Conservation (phyloP, 805 yeast genomes). For the Myxozyma vanderwaltii region DNA sequence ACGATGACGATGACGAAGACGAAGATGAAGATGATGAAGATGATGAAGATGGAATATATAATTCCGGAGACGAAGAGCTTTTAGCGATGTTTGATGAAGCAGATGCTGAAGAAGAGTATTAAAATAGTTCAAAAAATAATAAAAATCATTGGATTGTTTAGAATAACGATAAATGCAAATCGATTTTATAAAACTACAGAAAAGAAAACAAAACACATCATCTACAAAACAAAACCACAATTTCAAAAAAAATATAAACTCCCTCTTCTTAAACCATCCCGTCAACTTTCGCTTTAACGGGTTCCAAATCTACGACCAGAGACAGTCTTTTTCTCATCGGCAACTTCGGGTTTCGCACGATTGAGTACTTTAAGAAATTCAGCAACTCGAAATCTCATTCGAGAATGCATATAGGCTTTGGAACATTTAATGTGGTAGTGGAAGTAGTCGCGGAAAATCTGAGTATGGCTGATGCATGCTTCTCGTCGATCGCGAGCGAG, state of each 20-base stretch:
- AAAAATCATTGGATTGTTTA: no score
- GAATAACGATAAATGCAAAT: neutral
- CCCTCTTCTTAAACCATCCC: neutral
- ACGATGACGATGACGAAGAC: conserved; percentile 11
- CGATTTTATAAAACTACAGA: neutral
- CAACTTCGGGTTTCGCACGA: conserved; percentile 89
- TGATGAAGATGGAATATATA: neutral
- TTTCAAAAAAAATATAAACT: neutral
- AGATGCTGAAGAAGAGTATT: neutral
- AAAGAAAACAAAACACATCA: neutral
- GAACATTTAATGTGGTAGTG: conserved; percentile 98
- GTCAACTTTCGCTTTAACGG: conserved; percentile 3
- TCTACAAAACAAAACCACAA: neutral
- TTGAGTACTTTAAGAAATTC: conserved; percentile 93
- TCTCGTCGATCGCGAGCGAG: conserved; percentile 63
- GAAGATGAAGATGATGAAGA: conserved; percentile 1
- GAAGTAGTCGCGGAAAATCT: conserved; percentile 92
- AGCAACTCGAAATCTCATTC: conserved; percentile 95
- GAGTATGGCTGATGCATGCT: conserved; percentile 86
- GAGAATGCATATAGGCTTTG: conserved; percentile 95
- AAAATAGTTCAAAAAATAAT: no score
- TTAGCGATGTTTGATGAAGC: neutral
- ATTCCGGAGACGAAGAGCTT: neutral
- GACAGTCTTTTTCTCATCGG: conserved; percentile 75
- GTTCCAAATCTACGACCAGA: conserved; percentile 65